Base-by-base conservation (phyloP, 192 early-diverging fungal genomes). In the Phlyctochytrium bullatum region DNA sequence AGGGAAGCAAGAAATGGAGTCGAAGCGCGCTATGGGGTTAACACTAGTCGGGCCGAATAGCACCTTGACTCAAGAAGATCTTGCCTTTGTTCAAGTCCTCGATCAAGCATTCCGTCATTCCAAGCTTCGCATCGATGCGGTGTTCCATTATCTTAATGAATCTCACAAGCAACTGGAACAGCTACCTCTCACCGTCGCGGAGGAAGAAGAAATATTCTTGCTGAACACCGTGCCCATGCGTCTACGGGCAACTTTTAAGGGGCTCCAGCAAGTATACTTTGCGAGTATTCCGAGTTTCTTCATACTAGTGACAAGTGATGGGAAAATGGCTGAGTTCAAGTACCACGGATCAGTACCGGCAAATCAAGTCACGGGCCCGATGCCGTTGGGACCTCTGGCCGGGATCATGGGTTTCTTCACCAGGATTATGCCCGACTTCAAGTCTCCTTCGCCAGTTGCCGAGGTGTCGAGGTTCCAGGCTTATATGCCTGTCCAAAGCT, bases 311-410 rank as follows among this genome's bases (percentile, higher is more conserved):
- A n/a, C n/a, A n/a, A n/a, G n/a, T n/a, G n/a, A n/a, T n/a, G n/a
- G n/a, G n/a, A n/a, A n/a, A n/a, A n/a, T 20, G 40, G 27, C 4
- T 14, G 54, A 57, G 27, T 28, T 25, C 4, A 14, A 28, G 27
- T 25, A 57, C 27, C 54, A 57, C 27, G 54, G 54, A 10, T 20
- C 10, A 6, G 27, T 6, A 6, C 20, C 54, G 27, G 6, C 16
- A 57, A 25, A 25, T 25, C 20, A 10, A 28, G 25, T 20, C 12
- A 25, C 4, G 12, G 12, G 6, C 4, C 54, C 16, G 12, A 57
- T 57, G 27, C 54, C 54, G 54, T 25, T 57, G 10, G 54, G 54
- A 10, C 54, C 54, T 14, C 54, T 57, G 10, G 54, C 27, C 6
- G 16, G 16, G 20, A 10, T 57, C 25, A 25, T 28, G 25, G 12